A percentile compares a stretch with the other conserved stretches of the same genome.
Evolutionary conservation across 306 rosid genomes (phyloP).

Genomic region (Vicia faba): DNA sequence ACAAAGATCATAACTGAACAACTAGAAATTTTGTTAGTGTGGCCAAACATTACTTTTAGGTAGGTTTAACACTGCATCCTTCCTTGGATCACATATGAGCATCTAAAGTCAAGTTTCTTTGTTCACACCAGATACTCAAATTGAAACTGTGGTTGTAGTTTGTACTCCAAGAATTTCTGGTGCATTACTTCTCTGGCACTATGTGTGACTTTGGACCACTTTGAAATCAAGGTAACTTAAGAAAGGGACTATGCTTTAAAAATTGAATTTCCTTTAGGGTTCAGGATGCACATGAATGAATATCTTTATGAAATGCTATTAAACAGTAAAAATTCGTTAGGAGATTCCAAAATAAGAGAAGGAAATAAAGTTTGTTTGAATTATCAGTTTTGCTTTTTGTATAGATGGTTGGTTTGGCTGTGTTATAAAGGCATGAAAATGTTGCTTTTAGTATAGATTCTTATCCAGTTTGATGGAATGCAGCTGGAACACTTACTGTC

Average conservation of each 20-base stretch:
- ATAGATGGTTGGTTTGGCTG: conserved; percentile 67
- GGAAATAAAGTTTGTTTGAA: background rate
- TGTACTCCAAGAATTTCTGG: background rate
- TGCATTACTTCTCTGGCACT: conserved; percentile 8
- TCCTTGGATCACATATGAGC: conserved; percentile 7
- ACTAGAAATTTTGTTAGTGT: conserved; percentile 18
- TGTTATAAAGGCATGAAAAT: conserved; percentile 60
- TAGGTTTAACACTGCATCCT: conserved; percentile 20
- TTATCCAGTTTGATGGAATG: conserved; percentile 54
- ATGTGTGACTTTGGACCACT: conserved; percentile 13
- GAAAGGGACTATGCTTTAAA: background rate
- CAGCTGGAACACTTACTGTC: conserved; percentile 40
- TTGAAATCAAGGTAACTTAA: conserved; percentile 9
- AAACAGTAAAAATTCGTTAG: background rate
- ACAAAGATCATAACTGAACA: conserved; percentile 12
- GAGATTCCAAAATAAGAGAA: background rate
- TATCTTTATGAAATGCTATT: background rate
- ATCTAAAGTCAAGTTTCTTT: conserved; percentile 23
- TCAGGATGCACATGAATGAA: background rate
- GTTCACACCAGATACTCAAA: conserved; percentile 8
- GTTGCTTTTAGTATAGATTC: conserved; percentile 53
- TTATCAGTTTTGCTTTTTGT: background rate
- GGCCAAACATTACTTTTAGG: conserved; percentile 24
- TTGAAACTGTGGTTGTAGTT: conserved; percentile 13
- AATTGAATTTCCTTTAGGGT: background rate